Conservation (phyloP, 2,329 filamentous ascomycete genomes). For the Trichoderma citrinoviride region DNA sequence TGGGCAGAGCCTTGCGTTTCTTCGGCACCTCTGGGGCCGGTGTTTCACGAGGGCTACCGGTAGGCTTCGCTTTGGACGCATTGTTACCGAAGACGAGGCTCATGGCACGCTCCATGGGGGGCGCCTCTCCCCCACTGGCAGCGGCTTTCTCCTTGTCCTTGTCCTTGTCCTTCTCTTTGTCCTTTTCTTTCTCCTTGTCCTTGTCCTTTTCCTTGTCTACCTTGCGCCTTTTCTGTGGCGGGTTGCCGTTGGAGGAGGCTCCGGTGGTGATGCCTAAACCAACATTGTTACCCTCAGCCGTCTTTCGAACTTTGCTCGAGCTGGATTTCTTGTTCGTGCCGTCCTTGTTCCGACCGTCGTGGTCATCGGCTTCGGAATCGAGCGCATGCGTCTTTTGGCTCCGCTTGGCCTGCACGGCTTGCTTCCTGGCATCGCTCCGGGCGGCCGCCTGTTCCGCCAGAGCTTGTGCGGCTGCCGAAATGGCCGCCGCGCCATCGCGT, state of each 20-base stretch:
- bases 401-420: slow-evolving; percentile 74
- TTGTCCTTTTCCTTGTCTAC: slow-evolving; percentile 58
- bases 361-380: slow-evolving; percentile 79
- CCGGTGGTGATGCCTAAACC: slow-evolving; percentile 66
- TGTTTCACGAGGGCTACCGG: slow-evolving; percentile 66
- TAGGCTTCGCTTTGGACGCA: slow-evolving; percentile 54
- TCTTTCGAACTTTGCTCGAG: slow-evolving; percentile 63
- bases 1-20: slow-evolving; percentile 64
- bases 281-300: slow-evolving; percentile 51
- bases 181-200: slow-evolving; percentile 56
- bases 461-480: slow-evolving; percentile 72
- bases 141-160: slow-evolving; percentile 47
- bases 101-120: slow-evolving; percentile 65
- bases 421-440: slow-evolving; percentile 79
- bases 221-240: slow-evolving; percentile 73
- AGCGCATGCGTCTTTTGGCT: slow-evolving; percentile 65
- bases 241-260: slow-evolving; percentile 49
- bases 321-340: slow-evolving; percentile 57
- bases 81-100: slow-evolving; percentile 54
- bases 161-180: slow-evolving; percentile 75
- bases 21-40: slow-evolving; percentile 68
- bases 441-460: slow-evolving; percentile 81
- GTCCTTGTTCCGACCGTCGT: slow-evolving; percentile 50
- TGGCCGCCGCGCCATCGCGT: slow-evolving; percentile 73
- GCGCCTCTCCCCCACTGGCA: slow-evolving; percentile 41